Conservation (phyloP, 2,329 filamentous ascomycete species). For the Calonectria hongkongensis region DNA sequence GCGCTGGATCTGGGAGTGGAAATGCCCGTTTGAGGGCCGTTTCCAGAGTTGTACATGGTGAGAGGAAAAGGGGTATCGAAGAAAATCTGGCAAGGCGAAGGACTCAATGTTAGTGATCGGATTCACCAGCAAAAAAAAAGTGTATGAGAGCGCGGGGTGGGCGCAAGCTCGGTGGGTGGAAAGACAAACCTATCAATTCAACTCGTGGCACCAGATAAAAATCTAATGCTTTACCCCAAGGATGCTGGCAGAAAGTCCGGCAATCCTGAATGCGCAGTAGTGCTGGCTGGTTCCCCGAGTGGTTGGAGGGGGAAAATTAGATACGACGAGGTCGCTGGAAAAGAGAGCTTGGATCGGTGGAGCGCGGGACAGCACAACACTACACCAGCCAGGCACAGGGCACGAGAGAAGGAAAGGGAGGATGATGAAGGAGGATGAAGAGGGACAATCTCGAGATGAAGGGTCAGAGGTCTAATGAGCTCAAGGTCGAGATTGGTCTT, state of each 20-base stretch:
- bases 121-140: not conserved
- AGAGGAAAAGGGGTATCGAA: constrained; percentile 65
- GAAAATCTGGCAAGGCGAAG: constrained; percentile 53
- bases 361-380: constrained; percentile 52
- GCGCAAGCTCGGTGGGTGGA: constrained; percentile 17
- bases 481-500: constrained; percentile 51
- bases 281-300: constrained; percentile 55
- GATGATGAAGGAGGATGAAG: constrained; percentile 51
- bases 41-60: constrained; percentile 90
- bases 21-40: constrained; percentile 94
- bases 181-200: constrained; percentile 58
- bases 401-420: constrained; percentile 44
- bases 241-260: constrained; percentile 53
- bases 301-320: constrained; percentile 55
- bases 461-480: constrained; percentile 51
- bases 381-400: constrained; percentile 55
- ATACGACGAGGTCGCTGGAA: constrained; percentile 44
- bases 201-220: constrained; percentile 51
- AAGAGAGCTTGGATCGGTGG: constrained; percentile 51
- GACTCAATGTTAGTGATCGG: constrained; percentile 45
- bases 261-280: constrained; percentile 53
- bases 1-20: constrained; percentile 96
- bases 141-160: constrained; percentile 5
- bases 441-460: constrained; percentile 55
- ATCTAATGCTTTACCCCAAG: constrained; percentile 54